Conservation (phyloP, 1,284 basidiomycete genomes). For the Ustilago xerochloae region DNA sequence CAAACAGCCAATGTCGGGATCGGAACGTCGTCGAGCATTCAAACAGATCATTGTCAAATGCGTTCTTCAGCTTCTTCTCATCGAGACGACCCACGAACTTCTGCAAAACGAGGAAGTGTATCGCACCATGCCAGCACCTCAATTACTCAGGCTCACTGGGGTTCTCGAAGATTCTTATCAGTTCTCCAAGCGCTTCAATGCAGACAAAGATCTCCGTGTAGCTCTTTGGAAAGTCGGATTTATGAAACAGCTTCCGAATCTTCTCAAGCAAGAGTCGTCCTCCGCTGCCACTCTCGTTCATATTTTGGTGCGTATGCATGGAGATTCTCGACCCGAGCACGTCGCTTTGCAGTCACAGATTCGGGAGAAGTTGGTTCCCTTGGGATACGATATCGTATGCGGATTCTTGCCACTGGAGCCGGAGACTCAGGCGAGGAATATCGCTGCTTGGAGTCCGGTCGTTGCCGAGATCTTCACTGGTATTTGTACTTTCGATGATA, state of each 20-base stretch:
- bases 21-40: constrained; percentile 89
- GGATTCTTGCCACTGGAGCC: constrained; percentile 90
- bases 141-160: constrained; percentile 90
- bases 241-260: constrained; percentile 99
- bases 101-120: constrained; percentile 81
- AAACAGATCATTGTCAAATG: constrained; percentile 99
- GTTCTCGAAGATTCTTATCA: constrained; percentile 96
- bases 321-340: constrained; percentile 86
- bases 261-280: constrained; percentile 97
- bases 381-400: constrained; percentile 88
- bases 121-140: constrained; percentile 90
- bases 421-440: constrained; percentile 94
- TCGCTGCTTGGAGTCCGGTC: constrained; percentile 96
- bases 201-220: constrained; percentile 95
- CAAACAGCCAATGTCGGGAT: constrained; percentile 69
- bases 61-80: constrained; percentile 93
- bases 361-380: constrained; percentile 87
- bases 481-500: constrained; percentile 85
- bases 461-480: constrained; percentile 92
- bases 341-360: constrained; percentile 83
- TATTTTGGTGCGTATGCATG: constrained; percentile 91
- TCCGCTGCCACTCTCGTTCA: constrained; percentile 95
- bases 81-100: constrained; percentile 96
- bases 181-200: constrained; percentile 96
- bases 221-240: constrained; percentile 99